Evolutionary conservation across 768 basidiomycete genomes (phyloP), one percentile per base, ranked within the genome.

Genomic region (Rhodotorula babjevae): DNA sequence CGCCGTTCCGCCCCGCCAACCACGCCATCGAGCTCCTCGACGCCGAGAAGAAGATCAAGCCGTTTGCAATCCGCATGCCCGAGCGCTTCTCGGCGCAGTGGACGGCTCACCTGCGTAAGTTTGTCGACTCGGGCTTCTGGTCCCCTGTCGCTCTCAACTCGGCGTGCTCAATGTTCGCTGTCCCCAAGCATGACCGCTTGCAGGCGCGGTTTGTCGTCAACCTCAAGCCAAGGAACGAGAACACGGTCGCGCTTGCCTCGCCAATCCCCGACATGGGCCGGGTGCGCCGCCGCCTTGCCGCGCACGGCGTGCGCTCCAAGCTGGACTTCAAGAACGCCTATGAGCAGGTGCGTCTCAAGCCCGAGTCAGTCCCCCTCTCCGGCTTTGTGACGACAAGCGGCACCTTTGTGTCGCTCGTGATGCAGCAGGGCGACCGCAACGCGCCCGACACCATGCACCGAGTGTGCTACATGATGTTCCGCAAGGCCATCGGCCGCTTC

Each of bases 401-500:
- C 0, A 83, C 82, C 0, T 83, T 82, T 67, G 46, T 82, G 1
- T 84, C 83, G 33, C 67, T 77, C 7, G 82, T 83, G 3, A 82
- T 84, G 81, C 85, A 83, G 67, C 82, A 83, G 56, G 84, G 84
- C 0, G 82, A 86, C 63, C 83, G 83, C 59, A 85, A 86, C 71
- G 82, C 82, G 0, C 84, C 83, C 0, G 78, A 83, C 0, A 86
- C 84, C 0, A 86, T 84, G 65, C 85, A 86, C 65, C 55, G 78
- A 0, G 69, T 80, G 0, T 81, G 85, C 61, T 82, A 79, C 7
- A 63, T 70, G 4, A 82, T 83, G 0, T 77, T 86, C 0, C 58
- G 74, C 0, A 70, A 79, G 0, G 76, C 77, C 19, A 80, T 86
- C 40, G 84, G 84, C 0, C 76, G 77, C 3, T 81, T 84, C 58